A percentile compares a stretch with the other conserved stretches of the same genome.
These are phyloP conservation scores for Paecilomyces dactylethromorphus DNA, from an alignment of 2,329 filamentous ascomycete genomes.

Conservation along the genomic window DNA sequence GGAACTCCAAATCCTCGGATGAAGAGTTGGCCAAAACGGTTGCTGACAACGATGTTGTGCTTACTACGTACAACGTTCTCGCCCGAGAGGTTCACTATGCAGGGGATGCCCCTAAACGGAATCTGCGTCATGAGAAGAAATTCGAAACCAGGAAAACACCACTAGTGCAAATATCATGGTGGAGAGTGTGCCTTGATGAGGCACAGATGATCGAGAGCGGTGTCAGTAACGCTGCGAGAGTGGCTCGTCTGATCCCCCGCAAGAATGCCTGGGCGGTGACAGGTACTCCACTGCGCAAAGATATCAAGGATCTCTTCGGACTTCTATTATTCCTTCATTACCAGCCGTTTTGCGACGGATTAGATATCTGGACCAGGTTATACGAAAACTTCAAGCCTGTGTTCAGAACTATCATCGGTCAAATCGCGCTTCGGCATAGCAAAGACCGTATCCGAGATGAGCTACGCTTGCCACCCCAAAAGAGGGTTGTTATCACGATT, in stretches of 20 bases:
- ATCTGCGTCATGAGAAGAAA: conserved; percentile 57
- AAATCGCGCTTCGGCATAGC: conserved; percentile 74
- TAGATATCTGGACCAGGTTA: conserved; percentile 62
- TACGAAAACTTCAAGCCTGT: conserved; percentile 53
- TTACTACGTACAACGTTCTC: conserved; percentile 64
- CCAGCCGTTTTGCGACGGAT: conserved; percentile 64
- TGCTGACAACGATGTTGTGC: conserved; percentile 47
- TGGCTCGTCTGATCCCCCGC: conserved; percentile 74
- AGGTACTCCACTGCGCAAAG: conserved; percentile 79
- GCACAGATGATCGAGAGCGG: conserved; percentile 91
- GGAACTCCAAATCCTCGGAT: conserved; percentile 24
- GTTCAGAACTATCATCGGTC: conserved; percentile 64
- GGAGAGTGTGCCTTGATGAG: conserved; percentile 65
- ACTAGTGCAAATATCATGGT: conserved; percentile 76
- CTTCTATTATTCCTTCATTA: conserved; percentile 74
- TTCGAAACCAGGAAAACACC: conserved; percentile 66
- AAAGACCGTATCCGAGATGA: conserved; percentile 77
- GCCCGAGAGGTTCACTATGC: conserved; percentile 74
- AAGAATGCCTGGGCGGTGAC: conserved; percentile 88
- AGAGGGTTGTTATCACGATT: conserved; percentile 78
- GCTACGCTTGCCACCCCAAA: conserved; percentile 72
- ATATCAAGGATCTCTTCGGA: conserved; percentile 71
- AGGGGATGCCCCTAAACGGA: conserved; percentile 61
- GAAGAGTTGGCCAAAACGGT: conserved; percentile 43
- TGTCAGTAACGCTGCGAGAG: conserved; percentile 71